Evolutionary conservation across 805 yeast species (phyloP).

Genomic region (Tetrapisispora arboricola): DNA sequence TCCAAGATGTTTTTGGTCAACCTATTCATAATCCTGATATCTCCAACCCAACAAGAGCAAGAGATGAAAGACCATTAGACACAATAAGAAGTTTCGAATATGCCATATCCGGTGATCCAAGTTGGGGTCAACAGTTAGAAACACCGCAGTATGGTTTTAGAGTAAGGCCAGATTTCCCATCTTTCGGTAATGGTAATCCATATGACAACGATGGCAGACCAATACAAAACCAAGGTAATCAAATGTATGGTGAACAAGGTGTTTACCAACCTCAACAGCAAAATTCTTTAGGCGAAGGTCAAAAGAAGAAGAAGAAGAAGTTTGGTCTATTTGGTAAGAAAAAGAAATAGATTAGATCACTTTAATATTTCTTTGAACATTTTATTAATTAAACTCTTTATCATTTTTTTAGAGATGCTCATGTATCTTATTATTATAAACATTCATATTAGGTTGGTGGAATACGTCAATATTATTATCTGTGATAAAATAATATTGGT

Average conservation of each 20-base stretch:
- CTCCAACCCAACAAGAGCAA: conserved; percentile 84
- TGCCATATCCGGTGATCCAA: conserved; percentile 69
- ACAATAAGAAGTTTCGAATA: conserved; percentile 91
- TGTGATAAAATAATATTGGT: no score
- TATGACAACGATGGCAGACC: conserved; percentile 11
- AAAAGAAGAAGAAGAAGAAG: conserved; percentile 62
- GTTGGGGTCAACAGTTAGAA: conserved; percentile 74
- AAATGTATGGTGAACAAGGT: conserved; percentile 38
- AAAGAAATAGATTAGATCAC: conserved; percentile 34
- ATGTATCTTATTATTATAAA: no score
- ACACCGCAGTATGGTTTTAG: conserved; percentile 74
- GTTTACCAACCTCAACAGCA: conserved; percentile 49
- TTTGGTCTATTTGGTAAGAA: conserved; percentile 71
- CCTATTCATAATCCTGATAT: conserved; percentile 71
- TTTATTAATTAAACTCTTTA: not conserved
- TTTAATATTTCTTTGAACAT: no score
- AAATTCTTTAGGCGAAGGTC: conserved; percentile 18
- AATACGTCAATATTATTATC: no score
- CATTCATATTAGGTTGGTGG: no score
- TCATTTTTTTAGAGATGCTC: no score
- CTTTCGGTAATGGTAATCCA: conserved; percentile 21
- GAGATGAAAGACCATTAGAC: conserved; percentile 95
- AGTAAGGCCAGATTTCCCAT: conserved; percentile 59
- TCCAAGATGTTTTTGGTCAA: conserved; percentile 72
- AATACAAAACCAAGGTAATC: conserved; percentile 15